Evolutionary conservation across 2,329 filamentous ascomycete genomes (phyloP), one percentile per base, ranked within the genome.

Genomic region (Aspergillus felis): DNA sequence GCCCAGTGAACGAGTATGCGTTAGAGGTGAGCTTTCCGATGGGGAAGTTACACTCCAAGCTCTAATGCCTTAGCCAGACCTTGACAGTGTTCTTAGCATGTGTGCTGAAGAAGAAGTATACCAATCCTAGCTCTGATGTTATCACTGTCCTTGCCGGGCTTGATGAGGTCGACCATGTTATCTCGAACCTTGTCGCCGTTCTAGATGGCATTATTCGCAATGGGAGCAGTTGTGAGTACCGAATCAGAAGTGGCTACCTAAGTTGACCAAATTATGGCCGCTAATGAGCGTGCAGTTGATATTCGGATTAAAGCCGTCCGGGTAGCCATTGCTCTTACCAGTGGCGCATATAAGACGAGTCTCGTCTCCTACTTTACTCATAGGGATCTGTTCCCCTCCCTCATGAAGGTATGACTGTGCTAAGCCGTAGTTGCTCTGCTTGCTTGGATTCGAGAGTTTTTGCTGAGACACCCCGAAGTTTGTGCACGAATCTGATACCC

Each of bases 361-460:
- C 81, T 99, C 24, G 83, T 97, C 55, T 95, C 92, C 1, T 99
- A 97, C 75, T 91, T 99, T 69, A 94, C 94, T 44, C 92, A 97
- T 70, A 83, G 91, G 64, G 94, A 99, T 71, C 81, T 97, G 38
- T 99, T 99, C 69, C 93, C 93, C 22, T 88, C 92, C 8, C 82
- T 97, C 54, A 96, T 97, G 86, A 97, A 95, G 85, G 91, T 94
- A 73, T 56, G 78, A 24, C 5, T 10, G 20, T 24, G 6, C 20
- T 20, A 46, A 46, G n/a, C 9, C n/a, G 8, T 24, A 9, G 22
- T 57, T 28, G 9, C 41, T 24, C 12, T 12, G 22, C 20, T 12
- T 20, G 3, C 29, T 17, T 17, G n/a, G 4, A 12, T 10, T 3
- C 4, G 32, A 27, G 14, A 50, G 50, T 10, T 6, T 28, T 28